phyloP scores from a whole-genome alignment of 345 rosid species.

The Melastoma malabathricum region DNA sequence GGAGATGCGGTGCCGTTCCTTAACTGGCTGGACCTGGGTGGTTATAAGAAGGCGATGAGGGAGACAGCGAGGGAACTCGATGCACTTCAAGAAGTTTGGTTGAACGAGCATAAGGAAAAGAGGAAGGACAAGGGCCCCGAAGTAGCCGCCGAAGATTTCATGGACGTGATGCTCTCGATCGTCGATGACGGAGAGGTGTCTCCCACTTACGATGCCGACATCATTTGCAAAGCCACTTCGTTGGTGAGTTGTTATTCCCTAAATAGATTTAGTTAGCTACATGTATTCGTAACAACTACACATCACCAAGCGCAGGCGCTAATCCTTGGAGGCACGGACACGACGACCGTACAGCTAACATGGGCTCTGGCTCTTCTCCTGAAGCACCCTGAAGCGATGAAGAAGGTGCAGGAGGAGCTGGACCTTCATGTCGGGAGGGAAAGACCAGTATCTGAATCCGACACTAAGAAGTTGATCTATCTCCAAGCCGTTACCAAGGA shows the following conservation, averaged over 20 bases:
- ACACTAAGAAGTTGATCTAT: slow-evolving; percentile 29
- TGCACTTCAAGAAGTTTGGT: slow-evolving; percentile 20
- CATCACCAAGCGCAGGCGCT: slow-evolving; percentile 21
- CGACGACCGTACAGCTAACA: slow-evolving; percentile 28
- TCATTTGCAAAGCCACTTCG: slow-evolving; percentile 43
- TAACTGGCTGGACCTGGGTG: slow-evolving; percentile 43
- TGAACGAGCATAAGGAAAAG: slow-evolving; percentile 26
- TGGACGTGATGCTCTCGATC: slow-evolving; percentile 38
- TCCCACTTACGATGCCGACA: slow-evolving; percentile 27
- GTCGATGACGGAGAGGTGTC: slow-evolving; percentile 24
- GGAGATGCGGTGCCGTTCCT: slow-evolving; percentile 49
- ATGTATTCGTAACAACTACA: neutral
- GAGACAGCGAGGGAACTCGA: slow-evolving; percentile 35
- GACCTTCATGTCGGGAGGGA: slow-evolving; percentile 31
- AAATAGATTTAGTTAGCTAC: neutral
- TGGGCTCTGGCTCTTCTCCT: slow-evolving; percentile 52
- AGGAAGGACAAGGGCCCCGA: slow-evolving; percentile 11
- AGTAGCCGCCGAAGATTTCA: slow-evolving; percentile 23
- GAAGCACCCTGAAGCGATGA: slow-evolving; percentile 24
- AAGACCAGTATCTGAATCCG: slow-evolving; percentile 36
- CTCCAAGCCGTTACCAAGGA: slow-evolving; percentile 56
- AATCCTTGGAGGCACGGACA: slow-evolving; percentile 39
- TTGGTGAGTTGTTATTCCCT: slow-evolving; percentile 21
- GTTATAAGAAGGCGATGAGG: slow-evolving; percentile 53
- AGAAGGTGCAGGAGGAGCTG: slow-evolving; percentile 38